Evolutionary conservation across 1,284 basidiomycete species (phyloP).

Genomic region (Sutorius eximius): DNA sequence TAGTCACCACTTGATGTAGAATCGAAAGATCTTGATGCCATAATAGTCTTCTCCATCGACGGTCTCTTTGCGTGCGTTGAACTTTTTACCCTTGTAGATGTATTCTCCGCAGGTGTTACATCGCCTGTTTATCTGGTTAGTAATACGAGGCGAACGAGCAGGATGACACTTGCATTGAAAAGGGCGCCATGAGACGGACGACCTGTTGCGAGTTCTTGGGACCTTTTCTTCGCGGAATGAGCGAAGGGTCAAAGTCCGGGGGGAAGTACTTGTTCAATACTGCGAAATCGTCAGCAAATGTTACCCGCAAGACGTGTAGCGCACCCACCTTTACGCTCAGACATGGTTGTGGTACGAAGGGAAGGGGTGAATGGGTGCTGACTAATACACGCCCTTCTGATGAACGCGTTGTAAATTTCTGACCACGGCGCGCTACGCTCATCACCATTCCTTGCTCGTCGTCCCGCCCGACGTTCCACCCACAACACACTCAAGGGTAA

Average conservation of each 20-base stretch:
- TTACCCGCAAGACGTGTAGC: neutral
- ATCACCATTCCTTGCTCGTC: constrained; percentile 12
- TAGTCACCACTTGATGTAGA: constrained; percentile 79
- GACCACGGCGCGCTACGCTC: constrained; percentile 22
- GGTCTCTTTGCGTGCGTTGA: constrained; percentile 98
- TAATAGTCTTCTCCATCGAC: constrained; percentile 97
- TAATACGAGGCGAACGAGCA: neutral
- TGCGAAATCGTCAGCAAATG: constrained; percentile 31
- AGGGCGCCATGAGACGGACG: constrained; percentile 98
- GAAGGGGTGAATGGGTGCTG: constrained; percentile 21
- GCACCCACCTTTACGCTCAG: constrained; percentile 77
- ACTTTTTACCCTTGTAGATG: constrained; percentile 98
- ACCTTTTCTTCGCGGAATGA: constrained; percentile 87
- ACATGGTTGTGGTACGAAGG: constrained; percentile 53
- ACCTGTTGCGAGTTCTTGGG: constrained; percentile 94
- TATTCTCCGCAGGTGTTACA: constrained; percentile 97
- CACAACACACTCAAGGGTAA: constrained; percentile 4
- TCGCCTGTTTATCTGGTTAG: constrained; percentile 51
- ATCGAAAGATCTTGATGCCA: constrained; percentile 93
- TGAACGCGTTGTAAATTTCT: constrained; percentile 36
- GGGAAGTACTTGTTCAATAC: constrained; percentile 92
- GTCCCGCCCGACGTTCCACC: neutral
- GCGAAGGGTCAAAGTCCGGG: constrained; percentile 96
- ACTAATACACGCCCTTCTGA: constrained; percentile 25
- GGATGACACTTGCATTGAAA: constrained; percentile 77